A percentile compares a stretch with the other conserved stretches of the same genome.
Evolutionary conservation across 208 protist genomes (phyloP).

Genomic region (Strigomonas oncopelti): DNA sequence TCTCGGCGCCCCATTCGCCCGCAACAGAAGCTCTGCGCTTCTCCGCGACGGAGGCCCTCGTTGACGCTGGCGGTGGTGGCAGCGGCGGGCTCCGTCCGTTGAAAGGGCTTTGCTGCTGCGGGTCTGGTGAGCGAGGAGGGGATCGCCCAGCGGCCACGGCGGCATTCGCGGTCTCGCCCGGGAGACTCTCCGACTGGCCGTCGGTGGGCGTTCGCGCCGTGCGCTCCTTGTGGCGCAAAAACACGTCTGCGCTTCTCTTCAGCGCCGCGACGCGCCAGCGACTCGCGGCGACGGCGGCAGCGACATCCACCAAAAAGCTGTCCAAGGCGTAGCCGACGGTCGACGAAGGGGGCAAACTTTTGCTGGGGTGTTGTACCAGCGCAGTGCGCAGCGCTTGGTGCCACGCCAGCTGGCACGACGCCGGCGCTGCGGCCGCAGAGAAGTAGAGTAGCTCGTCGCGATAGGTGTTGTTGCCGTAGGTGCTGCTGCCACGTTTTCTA

Average conservation of each 20-base stretch:
- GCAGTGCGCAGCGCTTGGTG: constrained; percentile 3
- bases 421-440: background rate
- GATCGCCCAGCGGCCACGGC: background rate
- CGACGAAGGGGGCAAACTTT: background rate
- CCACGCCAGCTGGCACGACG: background rate
- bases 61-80: no score
- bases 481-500: background rate
- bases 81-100: background rate
- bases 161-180: background rate
- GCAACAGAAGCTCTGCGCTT: background rate
- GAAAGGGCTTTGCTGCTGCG: no score
- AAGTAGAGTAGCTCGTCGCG: background rate
- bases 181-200: background rate
- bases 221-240: background rate
- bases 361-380: background rate
- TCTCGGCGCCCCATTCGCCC: background rate
- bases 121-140: background rate
- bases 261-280: constrained; percentile 9
- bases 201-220: background rate
- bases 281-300: background rate
- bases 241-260: background rate
- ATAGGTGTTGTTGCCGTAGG: background rate
- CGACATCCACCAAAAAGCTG: background rate
- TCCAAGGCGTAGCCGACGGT: background rate
- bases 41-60: background rate